phyloP scores from a whole-genome alignment of 331 rosid genomes.

The Erythrophleum ivorense region DNA sequence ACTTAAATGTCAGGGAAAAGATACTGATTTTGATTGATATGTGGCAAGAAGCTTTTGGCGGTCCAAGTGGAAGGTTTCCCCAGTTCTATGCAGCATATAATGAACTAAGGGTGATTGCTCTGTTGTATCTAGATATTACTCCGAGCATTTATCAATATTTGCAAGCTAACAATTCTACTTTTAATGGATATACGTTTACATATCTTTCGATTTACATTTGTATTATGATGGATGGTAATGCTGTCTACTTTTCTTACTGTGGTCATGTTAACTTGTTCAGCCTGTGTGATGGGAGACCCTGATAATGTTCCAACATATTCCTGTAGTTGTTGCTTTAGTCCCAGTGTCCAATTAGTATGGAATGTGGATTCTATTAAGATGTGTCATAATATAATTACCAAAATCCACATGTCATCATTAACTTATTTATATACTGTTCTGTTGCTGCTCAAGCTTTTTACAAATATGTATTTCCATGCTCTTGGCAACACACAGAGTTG shows the following conservation, averaged over 20 bases:
- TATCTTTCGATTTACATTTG: constrained; percentile 25
- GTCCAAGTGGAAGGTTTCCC: constrained; percentile 73
- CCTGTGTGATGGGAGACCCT: background rate
- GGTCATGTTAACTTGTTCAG: constrained; percentile 16
- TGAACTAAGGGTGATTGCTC: constrained; percentile 77
- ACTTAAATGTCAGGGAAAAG: constrained; percentile 88
- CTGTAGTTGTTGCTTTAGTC: constrained; percentile 25
- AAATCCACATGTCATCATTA: background rate
- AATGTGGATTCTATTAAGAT: background rate
- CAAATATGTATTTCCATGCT: constrained; percentile 15
- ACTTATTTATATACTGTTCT: background rate
- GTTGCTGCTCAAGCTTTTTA: constrained; percentile 17
- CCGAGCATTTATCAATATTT: constrained; percentile 23
- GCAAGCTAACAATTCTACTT: constrained; percentile 5
- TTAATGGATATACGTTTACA: constrained; percentile 10
- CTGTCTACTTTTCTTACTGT: background rate
- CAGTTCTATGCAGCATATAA: constrained; percentile 86
- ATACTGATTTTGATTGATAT: constrained; percentile 86
- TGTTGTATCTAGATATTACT: constrained; percentile 27
- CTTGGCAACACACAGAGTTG: background rate
- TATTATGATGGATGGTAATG: constrained; percentile 9
- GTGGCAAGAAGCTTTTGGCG: constrained; percentile 99
- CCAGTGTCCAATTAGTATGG: constrained; percentile 20
- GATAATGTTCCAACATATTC: constrained; percentile 13
- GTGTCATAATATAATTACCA: background rate